Percentiles rank a stretch among this genome's conserved stretches.
Evolutionary conservation across 306 rosid species (phyloP).

Genomic region (Arachis hypogaea): DNA sequence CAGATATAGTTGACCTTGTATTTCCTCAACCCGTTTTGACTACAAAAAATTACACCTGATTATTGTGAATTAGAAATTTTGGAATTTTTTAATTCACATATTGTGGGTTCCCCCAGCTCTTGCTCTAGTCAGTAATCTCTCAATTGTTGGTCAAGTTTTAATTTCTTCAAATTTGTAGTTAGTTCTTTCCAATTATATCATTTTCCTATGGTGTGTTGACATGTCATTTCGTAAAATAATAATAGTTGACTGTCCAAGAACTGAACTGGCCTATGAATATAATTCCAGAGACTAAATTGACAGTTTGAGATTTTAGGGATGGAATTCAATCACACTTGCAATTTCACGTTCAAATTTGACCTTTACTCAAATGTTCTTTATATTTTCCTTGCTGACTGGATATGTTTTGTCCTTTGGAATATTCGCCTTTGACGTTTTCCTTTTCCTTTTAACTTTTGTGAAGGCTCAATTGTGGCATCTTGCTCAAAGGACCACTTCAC

Average conservation of each 20-base stretch:
- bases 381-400: slow-evolving; percentile 27
- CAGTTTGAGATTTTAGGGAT: too few species aligned
- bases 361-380: slow-evolving; percentile 2
- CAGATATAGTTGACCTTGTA: not conserved
- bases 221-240: not conserved
- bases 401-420: not conserved
- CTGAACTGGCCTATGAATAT: too few species aligned
- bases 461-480: slow-evolving; percentile 96
- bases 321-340: too few species aligned
- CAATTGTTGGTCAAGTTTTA: slow-evolving; percentile 15
- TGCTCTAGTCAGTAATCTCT: slow-evolving; percentile 13
- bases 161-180: slow-evolving; percentile 16
- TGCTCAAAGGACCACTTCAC: slow-evolving; percentile 95
- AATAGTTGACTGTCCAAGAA: too few species aligned
- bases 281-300: too few species aligned
- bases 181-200: slow-evolving; percentile 9
- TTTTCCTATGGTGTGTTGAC: not conserved
- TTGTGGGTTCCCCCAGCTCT: slow-evolving; percentile 4
- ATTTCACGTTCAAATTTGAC: too few species aligned
- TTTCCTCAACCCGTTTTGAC: not conserved
- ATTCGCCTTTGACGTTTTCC: slow-evolving; percentile 32
- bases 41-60: not conserved
- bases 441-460: slow-evolving; percentile 38
- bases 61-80: slow-evolving; percentile 9
- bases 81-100: slow-evolving; percentile 29